Conservation (phyloP, 1,139 yeast species). For the Blastobotrys niveus region DNA sequence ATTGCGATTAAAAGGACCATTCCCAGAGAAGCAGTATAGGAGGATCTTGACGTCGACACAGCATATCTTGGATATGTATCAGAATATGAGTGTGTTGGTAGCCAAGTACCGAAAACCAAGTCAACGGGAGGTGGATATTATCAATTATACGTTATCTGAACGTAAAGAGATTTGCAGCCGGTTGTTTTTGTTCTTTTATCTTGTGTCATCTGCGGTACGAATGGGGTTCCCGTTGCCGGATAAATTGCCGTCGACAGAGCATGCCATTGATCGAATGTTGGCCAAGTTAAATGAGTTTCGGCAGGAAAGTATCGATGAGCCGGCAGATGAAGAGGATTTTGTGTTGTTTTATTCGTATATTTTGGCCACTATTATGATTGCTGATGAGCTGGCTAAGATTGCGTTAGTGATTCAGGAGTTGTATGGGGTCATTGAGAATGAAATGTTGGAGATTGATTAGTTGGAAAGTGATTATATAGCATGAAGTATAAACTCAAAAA, state of each 20-base stretch:
- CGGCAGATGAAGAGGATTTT: conserved; percentile 53
- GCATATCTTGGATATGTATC: conserved; percentile 65
- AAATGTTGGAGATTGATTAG: conserved; percentile 34
- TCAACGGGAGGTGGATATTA: conserved; percentile 50
- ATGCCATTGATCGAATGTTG: conserved; percentile 65
- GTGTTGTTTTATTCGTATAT: conserved; percentile 70
- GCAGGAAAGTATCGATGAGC: conserved; percentile 11
- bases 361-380: conserved; percentile 62
- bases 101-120: conserved; percentile 55
- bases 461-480: too few relatives aligned
- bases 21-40: conserved; percentile 51
- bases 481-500: too few relatives aligned
- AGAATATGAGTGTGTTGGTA: conserved; percentile 63
- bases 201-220: conserved; percentile 71
- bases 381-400: conserved; percentile 58
- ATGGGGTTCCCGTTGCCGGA: conserved; percentile 73
- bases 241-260: conserved; percentile 72
- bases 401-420: conserved; percentile 50
- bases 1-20: conserved; percentile 66
- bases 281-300: conserved; percentile 45
- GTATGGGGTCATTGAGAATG: conserved; percentile 59
- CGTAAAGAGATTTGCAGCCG: conserved; percentile 65
- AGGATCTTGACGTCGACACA: conserved; percentile 53
- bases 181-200: conserved; percentile 66
- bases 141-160: conserved; percentile 52